Conservation (phyloP, 139 green algal species). For the Micractinium sp. region DNA sequence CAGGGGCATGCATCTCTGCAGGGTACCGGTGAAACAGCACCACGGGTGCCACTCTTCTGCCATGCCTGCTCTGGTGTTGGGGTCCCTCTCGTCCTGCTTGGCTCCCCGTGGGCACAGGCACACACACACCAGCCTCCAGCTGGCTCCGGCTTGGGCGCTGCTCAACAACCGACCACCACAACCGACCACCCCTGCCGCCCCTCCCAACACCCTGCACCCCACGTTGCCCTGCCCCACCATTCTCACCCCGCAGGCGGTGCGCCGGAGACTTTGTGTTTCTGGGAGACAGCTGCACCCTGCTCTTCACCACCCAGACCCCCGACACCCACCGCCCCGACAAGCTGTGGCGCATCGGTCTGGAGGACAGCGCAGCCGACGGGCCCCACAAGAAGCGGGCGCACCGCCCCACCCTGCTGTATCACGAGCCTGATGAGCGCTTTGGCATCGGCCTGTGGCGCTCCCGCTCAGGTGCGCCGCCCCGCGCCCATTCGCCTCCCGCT, state of each 20-base stretch:
- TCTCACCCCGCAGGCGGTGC: neutral
- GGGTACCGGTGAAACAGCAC: neutral
- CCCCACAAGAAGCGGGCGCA: neutral
- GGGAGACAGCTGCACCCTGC: slow-evolving; percentile 44
- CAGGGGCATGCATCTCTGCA: neutral
- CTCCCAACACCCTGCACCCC: neutral
- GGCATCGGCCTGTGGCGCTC: slow-evolving; percentile 62
- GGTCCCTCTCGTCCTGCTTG: too few species aligned
- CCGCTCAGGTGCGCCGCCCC: too few species aligned
- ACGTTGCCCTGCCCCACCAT: slow-evolving; percentile 19
- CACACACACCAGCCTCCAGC: too few species aligned
- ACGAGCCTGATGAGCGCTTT: slow-evolving; percentile 75
- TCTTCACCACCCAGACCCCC: slow-evolving; percentile 78
- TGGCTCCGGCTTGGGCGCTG: too few species aligned
- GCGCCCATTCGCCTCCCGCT: too few species aligned
- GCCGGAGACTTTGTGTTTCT: neutral
- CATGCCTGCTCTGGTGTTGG: neutral
- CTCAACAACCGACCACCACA: too few species aligned
- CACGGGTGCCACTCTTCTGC: neutral
- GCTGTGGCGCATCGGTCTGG: slow-evolving; percentile 32
- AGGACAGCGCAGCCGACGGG: neutral
- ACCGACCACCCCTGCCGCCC: neutral
- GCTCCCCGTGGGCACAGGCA: too few species aligned
- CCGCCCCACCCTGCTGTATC: slow-evolving; percentile 1
- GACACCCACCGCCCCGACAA: slow-evolving; percentile 65